Conservation (phyloP, 2,329 filamentous ascomycete genomes). For the Xylaria sp. region DNA sequence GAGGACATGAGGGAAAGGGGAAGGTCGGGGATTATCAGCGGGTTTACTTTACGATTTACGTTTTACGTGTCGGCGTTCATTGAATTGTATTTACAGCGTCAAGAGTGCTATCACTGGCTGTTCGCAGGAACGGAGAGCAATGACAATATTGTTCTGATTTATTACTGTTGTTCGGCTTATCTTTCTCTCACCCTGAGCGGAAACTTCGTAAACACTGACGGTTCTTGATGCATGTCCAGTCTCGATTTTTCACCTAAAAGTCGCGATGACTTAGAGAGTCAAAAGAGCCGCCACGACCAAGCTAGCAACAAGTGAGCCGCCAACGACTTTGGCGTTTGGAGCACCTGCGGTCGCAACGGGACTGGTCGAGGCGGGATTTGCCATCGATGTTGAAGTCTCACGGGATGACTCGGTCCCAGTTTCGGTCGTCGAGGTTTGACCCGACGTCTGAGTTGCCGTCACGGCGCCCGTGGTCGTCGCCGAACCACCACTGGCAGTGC, state of each 20-base stretch:
- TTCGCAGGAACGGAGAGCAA: no score
- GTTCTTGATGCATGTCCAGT: no score
- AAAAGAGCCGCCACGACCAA: conserved; percentile 3
- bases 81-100: background rate
- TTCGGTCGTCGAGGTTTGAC: background rate
- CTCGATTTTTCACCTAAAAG: background rate
- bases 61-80: background rate
- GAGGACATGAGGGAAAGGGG: no score
- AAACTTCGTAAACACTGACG: no score
- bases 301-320: conserved; percentile 9
- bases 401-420: background rate
- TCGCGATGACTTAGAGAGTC: conserved; percentile 6
- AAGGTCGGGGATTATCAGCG: no score
- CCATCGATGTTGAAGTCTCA: background rate
- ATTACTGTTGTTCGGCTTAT: no score
- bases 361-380: background rate
- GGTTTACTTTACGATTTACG: background rate
- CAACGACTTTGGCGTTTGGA: conserved; percentile 3
- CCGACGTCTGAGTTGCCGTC: conserved; percentile 5
- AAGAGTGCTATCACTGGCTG: background rate
- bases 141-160: no score
- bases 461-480: background rate
- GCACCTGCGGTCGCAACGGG: background rate
- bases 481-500: background rate
- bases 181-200: no score